Evolutionary conservation across 345 rosid species (phyloP).

Genomic region (Populus tremula): DNA sequence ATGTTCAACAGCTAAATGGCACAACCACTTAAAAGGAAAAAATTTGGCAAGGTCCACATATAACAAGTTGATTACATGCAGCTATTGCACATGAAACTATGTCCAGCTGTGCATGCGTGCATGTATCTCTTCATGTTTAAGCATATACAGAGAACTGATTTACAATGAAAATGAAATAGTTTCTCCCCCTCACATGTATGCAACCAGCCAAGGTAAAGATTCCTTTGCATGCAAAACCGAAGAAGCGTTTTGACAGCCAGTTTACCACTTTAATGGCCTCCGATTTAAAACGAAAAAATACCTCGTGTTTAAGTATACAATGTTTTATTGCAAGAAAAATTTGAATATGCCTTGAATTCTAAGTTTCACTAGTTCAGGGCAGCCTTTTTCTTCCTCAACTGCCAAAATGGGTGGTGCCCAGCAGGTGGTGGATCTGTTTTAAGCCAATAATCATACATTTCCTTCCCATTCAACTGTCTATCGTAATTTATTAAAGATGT

Average conservation of each 20-base stretch:
- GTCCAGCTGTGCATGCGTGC: neutral
- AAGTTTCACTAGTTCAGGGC: neutral
- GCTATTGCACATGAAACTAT: neutral
- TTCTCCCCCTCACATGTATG: neutral
- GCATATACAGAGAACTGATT: neutral
- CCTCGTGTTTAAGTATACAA: neutral
- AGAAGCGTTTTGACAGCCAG: too few species aligned
- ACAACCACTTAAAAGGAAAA: conserved; percentile 19
- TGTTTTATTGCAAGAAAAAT: neutral
- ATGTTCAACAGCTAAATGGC: conserved; percentile 25
- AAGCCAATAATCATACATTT: neutral
- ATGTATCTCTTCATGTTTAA: neutral
- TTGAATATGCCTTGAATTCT: neutral
- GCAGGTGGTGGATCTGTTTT: neutral
- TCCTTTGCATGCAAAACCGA: neutral
- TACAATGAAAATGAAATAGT: neutral
- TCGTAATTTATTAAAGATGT: neutral
- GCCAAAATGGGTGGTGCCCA: neutral
- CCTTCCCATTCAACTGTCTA: neutral
- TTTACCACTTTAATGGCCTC: neutral
- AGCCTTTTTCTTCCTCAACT: neutral
- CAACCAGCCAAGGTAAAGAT: neutral
- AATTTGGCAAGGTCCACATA: conserved; percentile 9
- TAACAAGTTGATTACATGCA: neutral
- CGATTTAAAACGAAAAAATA: neutral